Evolutionary conservation across 441 rosid species (phyloP).

Genomic region (Lepidium campestre): DNA sequence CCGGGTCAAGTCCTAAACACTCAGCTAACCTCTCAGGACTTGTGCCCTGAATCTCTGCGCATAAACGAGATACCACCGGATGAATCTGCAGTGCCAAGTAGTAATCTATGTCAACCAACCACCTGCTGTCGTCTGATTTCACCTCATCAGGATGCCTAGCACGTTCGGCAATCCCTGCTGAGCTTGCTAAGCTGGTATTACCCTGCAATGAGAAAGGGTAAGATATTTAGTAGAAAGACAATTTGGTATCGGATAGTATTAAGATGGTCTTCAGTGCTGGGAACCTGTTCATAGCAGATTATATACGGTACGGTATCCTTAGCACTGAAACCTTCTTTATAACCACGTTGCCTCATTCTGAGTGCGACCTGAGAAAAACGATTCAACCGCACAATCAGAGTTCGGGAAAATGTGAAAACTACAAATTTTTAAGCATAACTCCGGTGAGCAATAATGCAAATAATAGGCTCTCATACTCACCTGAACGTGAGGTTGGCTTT

Average conservation of each 20-base stretch:
- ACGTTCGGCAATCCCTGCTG: conserved; percentile 83
- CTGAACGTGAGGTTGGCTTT: conserved; percentile 95
- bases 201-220: conserved; percentile 41
- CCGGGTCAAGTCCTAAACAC: conserved; percentile 90
- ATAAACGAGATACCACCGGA: conserved; percentile 93
- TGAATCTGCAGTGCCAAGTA: conserved; percentile 97
- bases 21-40: conserved; percentile 91
- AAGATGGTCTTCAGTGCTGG: conserved; percentile 2
- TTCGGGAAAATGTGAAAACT: neutral
- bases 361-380: conserved; percentile 68
- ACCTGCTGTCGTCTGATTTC: conserved; percentile 67
- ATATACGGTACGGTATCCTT: conserved; percentile 91
- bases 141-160: conserved; percentile 97
- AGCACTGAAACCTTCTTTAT: conserved; percentile 71
- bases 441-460: neutral
- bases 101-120: conserved; percentile 94
- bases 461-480: conserved; percentile 40
- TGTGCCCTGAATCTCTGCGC: conserved; percentile 95
- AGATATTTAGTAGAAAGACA: conserved; percentile 1
- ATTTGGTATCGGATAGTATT: neutral
- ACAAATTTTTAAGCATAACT: neutral
- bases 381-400: conserved; percentile 12
- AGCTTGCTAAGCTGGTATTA: conserved; percentile 40
- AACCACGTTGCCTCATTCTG: conserved; percentile 86
- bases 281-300: conserved; percentile 93